Base-by-base conservation (phyloP, 1,284 basidiomycete genomes). In the Microbotryum scabiosae region DNA sequence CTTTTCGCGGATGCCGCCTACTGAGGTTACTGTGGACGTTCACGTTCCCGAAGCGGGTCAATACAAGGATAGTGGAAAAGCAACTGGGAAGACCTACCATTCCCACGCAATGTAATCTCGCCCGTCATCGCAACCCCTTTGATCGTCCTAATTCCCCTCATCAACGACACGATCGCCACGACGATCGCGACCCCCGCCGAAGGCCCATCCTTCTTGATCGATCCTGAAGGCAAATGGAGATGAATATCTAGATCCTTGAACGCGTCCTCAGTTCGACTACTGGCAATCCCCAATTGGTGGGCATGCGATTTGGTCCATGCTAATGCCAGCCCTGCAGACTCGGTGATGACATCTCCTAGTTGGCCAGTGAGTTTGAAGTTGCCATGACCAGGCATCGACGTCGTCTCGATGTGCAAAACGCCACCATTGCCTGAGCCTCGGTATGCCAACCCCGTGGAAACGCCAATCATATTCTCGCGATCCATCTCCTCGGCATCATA, bases 141-240 rank as follows among this genome's bases (percentile, higher is more conserved):
- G 16, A 55, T 47, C 18, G 55, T 56, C 6, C 60, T n/a, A n/a
- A 66, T 46, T 4, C 59, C 64, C 7, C 48, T 43, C 64, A 66
- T 65, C 26, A 67, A 54, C 18, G 65, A 67, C 65, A 52, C 87
- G 56, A 93, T 82, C 0, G 90, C 89, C 69, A 88, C 88, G 2
- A 84, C 83, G 83, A 93, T 89, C 2, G 90, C 88, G 21, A 92
- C 81, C 5, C 90, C 90, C 0, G 90, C 90, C 68, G 85, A 88
- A 25, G 90, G 90, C 0, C 90, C 90, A 72, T 93, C 90, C 77
- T 93, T 93, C 79, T 85, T 89, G 73, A 90, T 86, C 2, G 88
- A 86, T 1, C 90, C 90, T 4, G 67, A 82, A 1, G 90, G 90
- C 46, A 93, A 77, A 72, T 94, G 90, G n/a, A 93, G 76, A 69